Percentiles rank a stretch among this genome's conserved stretches.
Conservation (phyloP, 148 eudicot genomes). For the Rhododendron vialii region DNA sequence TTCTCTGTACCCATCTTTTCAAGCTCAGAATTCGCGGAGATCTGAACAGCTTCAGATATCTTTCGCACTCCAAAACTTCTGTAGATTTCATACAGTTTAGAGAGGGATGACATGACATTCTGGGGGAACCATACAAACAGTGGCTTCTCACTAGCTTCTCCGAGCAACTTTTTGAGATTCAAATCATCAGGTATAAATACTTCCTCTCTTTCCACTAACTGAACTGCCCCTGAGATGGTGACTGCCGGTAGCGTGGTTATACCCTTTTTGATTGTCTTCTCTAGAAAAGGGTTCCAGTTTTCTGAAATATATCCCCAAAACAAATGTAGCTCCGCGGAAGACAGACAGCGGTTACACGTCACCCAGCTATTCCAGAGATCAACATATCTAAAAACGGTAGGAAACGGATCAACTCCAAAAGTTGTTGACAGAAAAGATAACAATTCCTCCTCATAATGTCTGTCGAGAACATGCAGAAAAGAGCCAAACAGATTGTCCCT, state of each 20-base stretch:
- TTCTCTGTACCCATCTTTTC: background rate
- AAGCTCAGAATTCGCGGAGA: constrained; percentile 2
- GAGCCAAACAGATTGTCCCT: constrained; percentile 9
- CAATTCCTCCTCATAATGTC: constrained; percentile 10
- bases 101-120: background rate
- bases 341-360: background rate
- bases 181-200: constrained; percentile 13
- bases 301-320: constrained; percentile 3
- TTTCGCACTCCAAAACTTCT: constrained; percentile 3
- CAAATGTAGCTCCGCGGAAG: constrained; percentile 1
- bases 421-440: constrained; percentile 4
- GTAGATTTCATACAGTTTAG: constrained; percentile 3
- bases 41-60: constrained; percentile 8
- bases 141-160: background rate
- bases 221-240: background rate
- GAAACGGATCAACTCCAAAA: constrained; percentile 14
- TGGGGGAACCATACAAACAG: constrained; percentile 13
- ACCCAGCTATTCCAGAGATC: constrained; percentile 5
- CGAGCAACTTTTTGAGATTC: background rate
- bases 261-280: background rate
- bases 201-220: background rate
- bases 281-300: background rate
- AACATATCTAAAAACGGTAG: background rate
- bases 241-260: background rate
- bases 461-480: constrained; percentile 10